Evolutionary conservation across 2,329 filamentous ascomycete species (phyloP).

Genomic region (Simplicillium sp.): DNA sequence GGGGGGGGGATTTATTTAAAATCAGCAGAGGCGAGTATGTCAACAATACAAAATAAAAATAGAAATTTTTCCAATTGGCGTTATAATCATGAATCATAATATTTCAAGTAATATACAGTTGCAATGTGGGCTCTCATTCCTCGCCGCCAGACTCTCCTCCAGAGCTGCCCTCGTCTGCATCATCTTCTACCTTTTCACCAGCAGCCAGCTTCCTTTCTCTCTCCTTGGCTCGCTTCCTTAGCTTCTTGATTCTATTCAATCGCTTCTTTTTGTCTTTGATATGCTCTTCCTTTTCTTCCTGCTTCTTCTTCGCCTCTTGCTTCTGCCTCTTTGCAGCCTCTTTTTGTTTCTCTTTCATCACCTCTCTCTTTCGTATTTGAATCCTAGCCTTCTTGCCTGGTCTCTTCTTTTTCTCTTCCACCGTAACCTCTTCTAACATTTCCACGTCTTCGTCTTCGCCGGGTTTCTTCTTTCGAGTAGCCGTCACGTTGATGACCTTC

Average conservation of each 20-base stretch:
- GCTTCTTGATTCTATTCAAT: constrained; percentile 49
- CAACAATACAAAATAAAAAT: too few relatives aligned
- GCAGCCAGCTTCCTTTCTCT: constrained; percentile 37
- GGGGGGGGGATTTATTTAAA: not conserved
- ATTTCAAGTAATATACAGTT: not conserved
- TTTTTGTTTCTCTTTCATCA: constrained; percentile 29
- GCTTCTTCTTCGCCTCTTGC: constrained; percentile 40
- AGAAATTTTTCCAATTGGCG: too few relatives aligned
- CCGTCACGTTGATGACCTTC: constrained; percentile 39
- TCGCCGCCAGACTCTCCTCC: constrained; percentile 9
- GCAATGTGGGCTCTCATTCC: not conserved
- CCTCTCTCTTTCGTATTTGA: constrained; percentile 34
- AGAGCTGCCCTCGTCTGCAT: constrained; percentile 13
- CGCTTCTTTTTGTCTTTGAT: constrained; percentile 51
- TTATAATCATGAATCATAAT: not conserved
- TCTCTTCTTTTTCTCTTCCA: constrained; percentile 26
- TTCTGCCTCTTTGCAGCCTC: constrained; percentile 29
- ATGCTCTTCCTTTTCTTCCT: constrained; percentile 33
- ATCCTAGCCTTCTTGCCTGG: constrained; percentile 52
- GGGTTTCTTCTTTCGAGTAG: constrained; percentile 6
- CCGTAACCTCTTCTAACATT: constrained; percentile 9
- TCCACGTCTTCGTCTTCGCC: not conserved
- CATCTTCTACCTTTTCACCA: constrained; percentile 7
- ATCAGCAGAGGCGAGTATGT: too few relatives aligned
- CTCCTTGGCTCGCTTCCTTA: constrained; percentile 48